These are phyloP conservation scores for Rhizophagus sp. DNA, from an alignment of 192 early-diverging fungal species.

Conservation along the genomic window DNA sequence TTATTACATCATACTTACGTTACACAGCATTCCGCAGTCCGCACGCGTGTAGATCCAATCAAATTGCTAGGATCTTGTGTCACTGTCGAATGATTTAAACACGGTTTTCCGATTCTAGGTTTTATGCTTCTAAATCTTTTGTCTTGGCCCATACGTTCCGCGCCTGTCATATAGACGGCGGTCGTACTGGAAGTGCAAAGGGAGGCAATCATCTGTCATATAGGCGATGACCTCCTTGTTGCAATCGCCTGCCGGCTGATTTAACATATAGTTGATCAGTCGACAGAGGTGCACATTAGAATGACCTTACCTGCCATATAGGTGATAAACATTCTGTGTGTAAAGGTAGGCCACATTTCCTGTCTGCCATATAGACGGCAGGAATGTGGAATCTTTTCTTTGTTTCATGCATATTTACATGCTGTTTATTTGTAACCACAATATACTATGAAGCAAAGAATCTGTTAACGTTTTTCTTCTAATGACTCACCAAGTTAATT, in stretches of 20 bases:
- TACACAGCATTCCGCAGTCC: too few relatives aligned
- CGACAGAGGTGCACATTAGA: slow-evolving; percentile 26
- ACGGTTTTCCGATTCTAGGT: too few relatives aligned
- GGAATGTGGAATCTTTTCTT: slow-evolving; percentile 14
- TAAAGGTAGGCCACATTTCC: slow-evolving; percentile 32
- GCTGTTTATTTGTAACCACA: too few relatives aligned
- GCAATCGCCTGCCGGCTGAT: slow-evolving; percentile 30
- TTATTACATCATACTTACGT: too few relatives aligned
- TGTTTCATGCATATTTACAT: background rate
- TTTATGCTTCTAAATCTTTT: background rate
- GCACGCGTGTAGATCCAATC: background rate
- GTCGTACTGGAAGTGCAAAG: slow-evolving; percentile 32
- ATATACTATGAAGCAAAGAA: too few relatives aligned
- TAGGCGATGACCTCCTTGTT: slow-evolving; percentile 29
- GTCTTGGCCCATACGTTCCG: slow-evolving; percentile 13
- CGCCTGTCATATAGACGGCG: slow-evolving; percentile 20
- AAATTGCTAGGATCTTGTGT: background rate
- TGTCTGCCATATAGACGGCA: slow-evolving; percentile 20
- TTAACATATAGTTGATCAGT: slow-evolving; percentile 28
- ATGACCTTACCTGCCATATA: slow-evolving; percentile 29
- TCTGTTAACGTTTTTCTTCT: too few relatives aligned
- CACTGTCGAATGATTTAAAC: too few relatives aligned
- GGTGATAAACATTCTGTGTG: slow-evolving; percentile 25
- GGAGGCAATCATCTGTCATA: slow-evolving; percentile 22
- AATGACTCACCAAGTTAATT: too few relatives aligned